Percentiles rank a stretch among this genome's conserved stretches.
These are phyloP conservation scores for Eutrema yunnanense DNA, from an alignment of 345 rosid species.

Conservation along the genomic window DNA sequence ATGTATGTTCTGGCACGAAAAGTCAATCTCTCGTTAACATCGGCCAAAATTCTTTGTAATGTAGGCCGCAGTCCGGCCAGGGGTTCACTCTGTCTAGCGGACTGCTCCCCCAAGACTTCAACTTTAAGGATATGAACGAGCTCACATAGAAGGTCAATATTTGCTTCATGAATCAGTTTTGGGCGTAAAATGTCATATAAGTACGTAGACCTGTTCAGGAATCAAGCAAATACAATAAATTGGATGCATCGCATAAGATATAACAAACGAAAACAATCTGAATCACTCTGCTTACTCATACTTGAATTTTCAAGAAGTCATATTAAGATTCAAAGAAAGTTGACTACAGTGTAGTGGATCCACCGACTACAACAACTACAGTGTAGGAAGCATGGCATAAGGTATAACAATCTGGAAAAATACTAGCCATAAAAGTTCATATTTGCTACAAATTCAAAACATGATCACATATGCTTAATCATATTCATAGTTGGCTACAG, in stretches of 20 bases:
- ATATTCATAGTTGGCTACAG: no score
- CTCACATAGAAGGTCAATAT: slow-evolving; percentile 89
- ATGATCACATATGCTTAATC: background rate
- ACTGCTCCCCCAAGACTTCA: slow-evolving; percentile 90
- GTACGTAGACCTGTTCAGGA: slow-evolving; percentile 66
- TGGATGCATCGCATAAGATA: background rate
- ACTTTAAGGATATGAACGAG: slow-evolving; percentile 92
- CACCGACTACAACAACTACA: background rate
- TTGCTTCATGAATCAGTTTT: slow-evolving; percentile 82
- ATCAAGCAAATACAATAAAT: slow-evolving; percentile 6
- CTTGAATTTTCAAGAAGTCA: background rate
- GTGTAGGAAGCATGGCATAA: background rate
- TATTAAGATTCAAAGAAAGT: slow-evolving; percentile 1
- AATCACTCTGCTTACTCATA: background rate
- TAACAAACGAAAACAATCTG: background rate
- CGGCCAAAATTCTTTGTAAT: slow-evolving; percentile 83
- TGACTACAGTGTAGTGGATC: background rate
- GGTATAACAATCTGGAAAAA: background rate
- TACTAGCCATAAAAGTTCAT: background rate
- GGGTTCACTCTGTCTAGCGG: slow-evolving; percentile 65
- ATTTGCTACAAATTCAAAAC: background rate
- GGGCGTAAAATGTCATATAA: slow-evolving; percentile 92
- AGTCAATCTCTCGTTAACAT: slow-evolving; percentile 85
- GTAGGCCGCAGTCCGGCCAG: slow-evolving; percentile 88
- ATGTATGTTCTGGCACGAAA: slow-evolving; percentile 97